Evolutionary conservation across 805 yeast species (phyloP), one percentile per base, ranked within the genome.

Genomic region (Starmerella davenportii): DNA sequence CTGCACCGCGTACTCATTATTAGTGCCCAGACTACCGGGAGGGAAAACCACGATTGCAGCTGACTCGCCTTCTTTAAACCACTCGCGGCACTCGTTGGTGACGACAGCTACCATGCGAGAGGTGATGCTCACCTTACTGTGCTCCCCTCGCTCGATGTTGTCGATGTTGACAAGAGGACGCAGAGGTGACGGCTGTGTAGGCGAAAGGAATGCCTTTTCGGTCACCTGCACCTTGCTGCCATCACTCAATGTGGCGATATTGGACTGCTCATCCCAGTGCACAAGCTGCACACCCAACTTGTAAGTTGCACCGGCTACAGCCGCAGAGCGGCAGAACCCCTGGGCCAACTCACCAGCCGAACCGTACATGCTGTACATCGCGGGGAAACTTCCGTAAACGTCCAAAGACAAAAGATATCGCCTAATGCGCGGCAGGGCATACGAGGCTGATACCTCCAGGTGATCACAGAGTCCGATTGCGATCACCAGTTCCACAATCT

Each of bases 271-370:
- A 55, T 87, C 87, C 59, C 64, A 82, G 28, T 72, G 70, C 4
- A 61, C 61, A 38, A 87, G 58, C 30, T 66, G 61, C 14, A 90
- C 76, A 53, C 76, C 74, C 40, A 87, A 65, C 57, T 84, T 82
- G 61, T 90, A 87, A 25, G 92, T 81, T 39, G 95, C 78, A 39
- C 96, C 96, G 16, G 90, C 96, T 45, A 87, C 96, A 13, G 98
- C 98, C 3, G 96, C 96, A 41, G 93, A 79, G 50, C 98, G 69
- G 61, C 95, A 87, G 58, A 90, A 87, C 1, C 95, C 98, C 61
- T 87, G 98, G 14, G 93, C 76, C 21, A 87, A 64, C 59, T 87
- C 98, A 38, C 96, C 95, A 0, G 93, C 85, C 2, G 94, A 92
- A 41, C 96, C 98, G 60, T 76, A 87, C 63, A 82, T 87, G 37